Percentiles rank a stretch among this genome's conserved stretches.
phyloP scores from a whole-genome alignment of 164 flowering plant genomes.

The Sedum album region DNA sequence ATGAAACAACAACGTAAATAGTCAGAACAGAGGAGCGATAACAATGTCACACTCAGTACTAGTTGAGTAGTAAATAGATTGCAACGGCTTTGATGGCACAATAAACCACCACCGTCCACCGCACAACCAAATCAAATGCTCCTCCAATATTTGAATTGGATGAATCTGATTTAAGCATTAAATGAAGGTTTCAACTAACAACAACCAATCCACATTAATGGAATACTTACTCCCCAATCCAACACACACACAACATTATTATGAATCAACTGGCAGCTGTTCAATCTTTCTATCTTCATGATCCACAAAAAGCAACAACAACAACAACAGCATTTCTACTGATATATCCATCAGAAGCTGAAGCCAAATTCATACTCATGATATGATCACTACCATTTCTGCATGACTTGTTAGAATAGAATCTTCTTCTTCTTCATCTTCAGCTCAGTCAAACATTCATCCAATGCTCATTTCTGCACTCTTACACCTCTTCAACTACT shows the following conservation, averaged over 20 bases:
- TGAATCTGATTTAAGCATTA: slow-evolving; percentile 1
- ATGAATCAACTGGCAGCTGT: neutral
- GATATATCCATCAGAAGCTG: neutral
- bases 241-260: neutral
- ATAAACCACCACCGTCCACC: slow-evolving; percentile 1
- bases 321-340: no score
- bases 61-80: neutral
- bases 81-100: neutral
- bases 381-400: neutral
- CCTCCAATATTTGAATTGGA: neutral
- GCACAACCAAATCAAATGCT: slow-evolving; percentile 1
- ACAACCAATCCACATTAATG: slow-evolving; percentile 7
- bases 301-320: neutral
- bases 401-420: neutral
- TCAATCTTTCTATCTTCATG: neutral
- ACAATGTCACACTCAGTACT: neutral
- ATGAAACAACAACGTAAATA: neutral
- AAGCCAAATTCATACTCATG: neutral
- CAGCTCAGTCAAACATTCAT: neutral
- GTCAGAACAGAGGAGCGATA: neutral
- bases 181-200: neutral
- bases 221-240: slow-evolving; percentile 8
- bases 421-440: no score
- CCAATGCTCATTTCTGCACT: neutral
- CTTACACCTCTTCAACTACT: neutral